Conservation (phyloP, 345 rosid species). For the Lumnitzera racemosa region DNA sequence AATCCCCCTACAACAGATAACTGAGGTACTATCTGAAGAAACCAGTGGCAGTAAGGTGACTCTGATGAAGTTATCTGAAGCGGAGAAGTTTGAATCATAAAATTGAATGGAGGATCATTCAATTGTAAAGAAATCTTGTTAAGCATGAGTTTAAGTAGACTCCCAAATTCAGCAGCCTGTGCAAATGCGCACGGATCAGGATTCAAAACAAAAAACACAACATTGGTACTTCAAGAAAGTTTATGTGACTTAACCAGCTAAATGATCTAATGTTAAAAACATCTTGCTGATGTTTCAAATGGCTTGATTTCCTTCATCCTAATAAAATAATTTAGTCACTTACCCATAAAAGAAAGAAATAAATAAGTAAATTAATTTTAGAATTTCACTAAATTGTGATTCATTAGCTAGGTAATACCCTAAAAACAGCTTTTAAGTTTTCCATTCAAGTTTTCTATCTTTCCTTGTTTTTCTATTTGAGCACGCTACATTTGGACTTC, state of each 20-base stretch:
- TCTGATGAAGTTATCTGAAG: slow-evolving; percentile 29
- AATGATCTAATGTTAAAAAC: not conserved
- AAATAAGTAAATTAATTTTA: too few relatives aligned
- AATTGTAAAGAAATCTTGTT: slow-evolving; percentile 50
- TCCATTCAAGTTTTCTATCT: too few relatives aligned
- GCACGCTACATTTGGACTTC: too few relatives aligned
- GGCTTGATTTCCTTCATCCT: too few relatives aligned
- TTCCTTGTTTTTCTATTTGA: too few relatives aligned
- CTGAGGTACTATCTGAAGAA: slow-evolving; percentile 65
- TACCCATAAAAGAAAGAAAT: too few relatives aligned
- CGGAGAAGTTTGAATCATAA: slow-evolving; percentile 86
- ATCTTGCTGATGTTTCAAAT: too few relatives aligned
- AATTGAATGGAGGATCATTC: slow-evolving; percentile 69
- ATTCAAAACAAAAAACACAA: not conserved
- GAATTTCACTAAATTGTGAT: too few relatives aligned
- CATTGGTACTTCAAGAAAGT: not conserved
- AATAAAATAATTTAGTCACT: too few relatives aligned
- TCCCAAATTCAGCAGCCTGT: slow-evolving; percentile 79
- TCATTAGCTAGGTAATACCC: too few relatives aligned
- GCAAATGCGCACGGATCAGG: slow-evolving; percentile 2
- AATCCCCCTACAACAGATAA: slow-evolving; percentile 68
- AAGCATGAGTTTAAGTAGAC: slow-evolving; percentile 60
- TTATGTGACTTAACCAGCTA: not conserved
- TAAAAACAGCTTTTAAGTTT: too few relatives aligned
- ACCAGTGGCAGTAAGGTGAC: slow-evolving; percentile 63